phyloP scores from a whole-genome alignment of 1,284 basidiomycete species.

The Cutaneotrichosporon arboriforme region DNA sequence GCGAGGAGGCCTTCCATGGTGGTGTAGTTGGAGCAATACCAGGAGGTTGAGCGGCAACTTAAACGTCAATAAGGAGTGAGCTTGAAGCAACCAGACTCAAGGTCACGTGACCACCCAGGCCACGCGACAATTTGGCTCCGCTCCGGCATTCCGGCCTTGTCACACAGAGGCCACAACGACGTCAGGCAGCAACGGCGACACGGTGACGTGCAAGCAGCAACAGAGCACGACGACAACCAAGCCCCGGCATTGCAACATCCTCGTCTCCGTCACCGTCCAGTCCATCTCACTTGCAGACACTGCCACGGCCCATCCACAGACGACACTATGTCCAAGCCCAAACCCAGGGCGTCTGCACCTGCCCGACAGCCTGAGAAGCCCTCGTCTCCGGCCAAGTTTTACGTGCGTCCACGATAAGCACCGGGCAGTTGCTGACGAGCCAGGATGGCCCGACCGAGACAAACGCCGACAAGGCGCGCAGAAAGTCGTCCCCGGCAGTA shows the following conservation, averaged over 20 bases:
- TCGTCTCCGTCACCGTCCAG: too few relatives aligned
- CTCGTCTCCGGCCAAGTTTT: conserved; percentile 11
- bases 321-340: background rate
- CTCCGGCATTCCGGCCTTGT: too few relatives aligned
- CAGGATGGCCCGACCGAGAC: background rate
- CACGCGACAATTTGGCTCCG: too few relatives aligned
- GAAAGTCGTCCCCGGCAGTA: background rate
- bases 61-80: too few relatives aligned
- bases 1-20: conserved; percentile 50
- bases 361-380: background rate
- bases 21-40: background rate
- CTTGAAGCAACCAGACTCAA: too few relatives aligned
- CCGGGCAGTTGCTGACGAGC: background rate
- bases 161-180: too few relatives aligned
- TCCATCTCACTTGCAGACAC: too few relatives aligned
- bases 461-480: background rate
- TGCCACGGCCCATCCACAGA: too few relatives aligned
- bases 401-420: conserved; percentile 3
- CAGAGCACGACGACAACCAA: too few relatives aligned
- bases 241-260: too few relatives aligned
- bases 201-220: too few relatives aligned
- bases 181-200: too few relatives aligned
- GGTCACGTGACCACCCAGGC: background rate
- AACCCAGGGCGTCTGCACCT: conserved; percentile 1
- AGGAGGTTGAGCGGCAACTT: conserved; percentile 1